These are phyloP conservation scores for Chlorella sorokiniana DNA, from an alignment of 139 green algal genomes.

Conservation along the genomic window DNA sequence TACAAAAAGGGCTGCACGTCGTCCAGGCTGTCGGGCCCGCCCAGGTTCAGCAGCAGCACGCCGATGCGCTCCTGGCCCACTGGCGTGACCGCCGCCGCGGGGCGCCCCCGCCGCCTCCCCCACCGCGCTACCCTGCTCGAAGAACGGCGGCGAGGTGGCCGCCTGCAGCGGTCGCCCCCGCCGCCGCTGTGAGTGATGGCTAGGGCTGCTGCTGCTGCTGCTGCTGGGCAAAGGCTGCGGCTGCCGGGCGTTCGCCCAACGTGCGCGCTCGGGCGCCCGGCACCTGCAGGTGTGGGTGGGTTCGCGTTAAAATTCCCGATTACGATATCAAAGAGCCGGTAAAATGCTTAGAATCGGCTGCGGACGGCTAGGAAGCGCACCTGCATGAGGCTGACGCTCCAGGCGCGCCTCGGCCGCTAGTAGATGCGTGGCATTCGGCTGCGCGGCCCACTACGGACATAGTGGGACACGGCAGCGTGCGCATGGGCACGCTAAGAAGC, in stretches of 20 bases:
- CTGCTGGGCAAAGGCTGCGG: background rate
- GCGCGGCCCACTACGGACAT: background rate
- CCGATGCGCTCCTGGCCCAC: constrained; percentile 62
- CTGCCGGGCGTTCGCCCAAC: background rate
- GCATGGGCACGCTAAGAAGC: background rate
- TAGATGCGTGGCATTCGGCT: constrained; percentile 9
- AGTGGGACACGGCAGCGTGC: background rate
- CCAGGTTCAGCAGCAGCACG: constrained; percentile 97
- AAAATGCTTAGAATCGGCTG: background rate
- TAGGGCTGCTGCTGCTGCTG: background rate
- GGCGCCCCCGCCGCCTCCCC: background rate
- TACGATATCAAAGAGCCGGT: no score
- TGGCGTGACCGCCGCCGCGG: background rate
- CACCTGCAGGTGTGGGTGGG: no score
- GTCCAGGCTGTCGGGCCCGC: constrained; percentile 93
- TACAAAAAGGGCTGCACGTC: constrained; percentile 99
- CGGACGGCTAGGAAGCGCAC: background rate
- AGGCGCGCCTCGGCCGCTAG: constrained; percentile 3
- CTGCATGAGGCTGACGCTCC: background rate
- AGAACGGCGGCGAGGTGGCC: constrained; percentile 19
- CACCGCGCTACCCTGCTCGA: background rate
- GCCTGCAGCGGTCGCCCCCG: constrained; percentile 1
- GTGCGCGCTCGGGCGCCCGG: background rate
- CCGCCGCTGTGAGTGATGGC: background rate
- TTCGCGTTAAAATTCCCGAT: no score